These are phyloP conservation scores for Cladosporium sp. DNA, from an alignment of 2,329 filamentous ascomycete genomes.

Conservation along the genomic window DNA sequence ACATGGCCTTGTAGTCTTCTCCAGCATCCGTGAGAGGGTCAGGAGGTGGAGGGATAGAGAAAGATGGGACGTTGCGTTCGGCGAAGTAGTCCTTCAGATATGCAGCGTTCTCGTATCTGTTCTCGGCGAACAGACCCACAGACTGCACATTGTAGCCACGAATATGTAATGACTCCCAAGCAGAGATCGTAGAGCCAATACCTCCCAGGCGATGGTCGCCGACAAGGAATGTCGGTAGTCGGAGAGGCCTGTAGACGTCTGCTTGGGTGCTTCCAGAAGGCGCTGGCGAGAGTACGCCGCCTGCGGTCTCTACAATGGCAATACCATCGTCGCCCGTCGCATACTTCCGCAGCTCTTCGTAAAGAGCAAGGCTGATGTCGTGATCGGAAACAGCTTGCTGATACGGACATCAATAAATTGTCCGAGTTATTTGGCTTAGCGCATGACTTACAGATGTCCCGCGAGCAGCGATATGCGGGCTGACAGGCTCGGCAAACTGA, in stretches of 20 bases:
- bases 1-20: slow-evolving; percentile 57
- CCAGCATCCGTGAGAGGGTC: slow-evolving; percentile 34
- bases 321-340: slow-evolving; percentile 48
- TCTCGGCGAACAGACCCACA: slow-evolving; percentile 65
- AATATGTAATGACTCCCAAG: slow-evolving; percentile 72
- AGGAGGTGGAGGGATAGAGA: slow-evolving; percentile 58
- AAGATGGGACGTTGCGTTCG: slow-evolving; percentile 54
- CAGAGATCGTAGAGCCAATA: slow-evolving; percentile 74
- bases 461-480: slow-evolving; percentile 69
- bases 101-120: slow-evolving; percentile 61
- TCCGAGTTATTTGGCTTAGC: background rate
- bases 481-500: slow-evolving; percentile 70
- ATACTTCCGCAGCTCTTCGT: slow-evolving; percentile 40
- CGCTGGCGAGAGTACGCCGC: slow-evolving; percentile 73
- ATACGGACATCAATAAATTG: background rate
- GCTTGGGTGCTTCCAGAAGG: slow-evolving; percentile 74
- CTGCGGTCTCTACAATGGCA: slow-evolving; percentile 74
- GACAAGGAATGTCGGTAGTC: slow-evolving; percentile 69
- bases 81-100: slow-evolving; percentile 67
- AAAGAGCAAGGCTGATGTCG: slow-evolving; percentile 37
- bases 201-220: slow-evolving; percentile 74
- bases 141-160: slow-evolving; percentile 73
- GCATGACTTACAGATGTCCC: slow-evolving; percentile 1
- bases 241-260: slow-evolving; percentile 69
- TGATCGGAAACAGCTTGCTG: slow-evolving; percentile 20